Percentiles rank a stretch among this genome's conserved stretches.
These are phyloP conservation scores for Eimeria acervulina DNA, from an alignment of 169 alveolate genomes.

Conservation along the genomic window DNA sequence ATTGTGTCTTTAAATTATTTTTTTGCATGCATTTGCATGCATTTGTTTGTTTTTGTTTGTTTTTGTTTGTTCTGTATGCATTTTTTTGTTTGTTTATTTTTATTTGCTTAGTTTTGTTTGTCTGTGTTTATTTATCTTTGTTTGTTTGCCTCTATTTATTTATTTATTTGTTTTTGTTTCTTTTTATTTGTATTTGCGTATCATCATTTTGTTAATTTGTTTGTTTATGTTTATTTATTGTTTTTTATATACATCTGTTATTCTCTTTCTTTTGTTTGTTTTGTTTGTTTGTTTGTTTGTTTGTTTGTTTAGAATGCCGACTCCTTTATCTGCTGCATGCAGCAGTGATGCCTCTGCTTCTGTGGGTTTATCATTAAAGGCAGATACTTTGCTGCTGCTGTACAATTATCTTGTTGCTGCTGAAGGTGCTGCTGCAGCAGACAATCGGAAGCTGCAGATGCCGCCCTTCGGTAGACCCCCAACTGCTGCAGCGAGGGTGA, in stretches of 20 bases:
- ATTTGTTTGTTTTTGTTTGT: no score
- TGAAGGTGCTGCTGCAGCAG: constrained; percentile 53
- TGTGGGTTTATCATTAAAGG: background rate
- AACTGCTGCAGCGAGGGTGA: constrained; percentile 80
- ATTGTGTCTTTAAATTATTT: background rate
- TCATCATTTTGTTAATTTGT: no score
- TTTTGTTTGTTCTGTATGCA: no score
- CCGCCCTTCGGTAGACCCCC: constrained; percentile 56
- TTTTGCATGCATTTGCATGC: background rate
- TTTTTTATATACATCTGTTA: no score
- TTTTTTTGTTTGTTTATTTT: no score
- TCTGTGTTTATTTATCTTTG: no score
- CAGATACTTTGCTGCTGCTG: background rate
- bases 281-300: background rate
- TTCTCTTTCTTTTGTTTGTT: background rate
- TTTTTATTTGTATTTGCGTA: no score
- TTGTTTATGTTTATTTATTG: no score
- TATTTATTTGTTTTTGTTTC: no score
- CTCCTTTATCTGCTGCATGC: background rate
- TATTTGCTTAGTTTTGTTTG: no score
- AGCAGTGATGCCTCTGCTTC: background rate
- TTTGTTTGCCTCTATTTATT: background rate
- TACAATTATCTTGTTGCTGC: constrained; percentile 38
- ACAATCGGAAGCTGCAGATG: constrained; percentile 14
- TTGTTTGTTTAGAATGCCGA: background rate